phyloP scores from a whole-genome alignment of 768 basidiomycete species.

The Mycena kentingensis region DNA sequence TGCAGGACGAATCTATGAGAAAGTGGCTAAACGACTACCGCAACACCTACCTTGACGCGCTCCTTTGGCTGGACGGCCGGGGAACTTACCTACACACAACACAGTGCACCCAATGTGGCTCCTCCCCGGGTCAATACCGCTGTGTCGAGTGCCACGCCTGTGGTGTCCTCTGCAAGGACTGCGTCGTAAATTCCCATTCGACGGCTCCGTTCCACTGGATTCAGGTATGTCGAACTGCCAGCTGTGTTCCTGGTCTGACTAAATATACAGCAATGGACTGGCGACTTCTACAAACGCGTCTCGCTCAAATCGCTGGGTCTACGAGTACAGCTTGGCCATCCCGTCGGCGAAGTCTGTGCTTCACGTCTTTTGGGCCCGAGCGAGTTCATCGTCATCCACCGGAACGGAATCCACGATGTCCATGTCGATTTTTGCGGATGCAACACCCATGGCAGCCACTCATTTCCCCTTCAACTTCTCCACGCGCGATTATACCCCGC shows the following conservation, averaged over 20 bases:
- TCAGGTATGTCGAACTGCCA: background rate
- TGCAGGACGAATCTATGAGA: background rate
- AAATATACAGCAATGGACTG: slow-evolving; percentile 23
- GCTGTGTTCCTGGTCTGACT: background rate
- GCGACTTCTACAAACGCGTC: slow-evolving; percentile 15
- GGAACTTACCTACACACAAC: background rate
- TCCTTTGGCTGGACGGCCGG: background rate
- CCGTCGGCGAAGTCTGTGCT: slow-evolving; percentile 13
- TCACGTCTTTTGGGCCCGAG: slow-evolving; percentile 10
- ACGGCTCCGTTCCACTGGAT: background rate
- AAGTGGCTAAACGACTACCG: background rate
- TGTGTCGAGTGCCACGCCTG: background rate
- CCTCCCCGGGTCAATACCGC: background rate
- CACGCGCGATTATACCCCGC: slow-evolving; percentile 27
- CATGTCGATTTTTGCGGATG: slow-evolving; percentile 36
- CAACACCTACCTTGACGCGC: background rate
- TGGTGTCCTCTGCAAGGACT: background rate
- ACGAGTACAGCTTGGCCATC: slow-evolving; percentile 28
- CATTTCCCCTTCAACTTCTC: slow-evolving; percentile 34
- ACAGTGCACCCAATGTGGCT: background rate
- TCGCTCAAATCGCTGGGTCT: slow-evolving; percentile 27
- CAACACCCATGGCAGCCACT: background rate
- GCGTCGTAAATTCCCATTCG: background rate
- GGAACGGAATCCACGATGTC: slow-evolving; percentile 32
- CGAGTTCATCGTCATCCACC: slow-evolving; percentile 31